Conservation (phyloP, 352 stramenopile genomes). For the Achlya hypogyna region DNA sequence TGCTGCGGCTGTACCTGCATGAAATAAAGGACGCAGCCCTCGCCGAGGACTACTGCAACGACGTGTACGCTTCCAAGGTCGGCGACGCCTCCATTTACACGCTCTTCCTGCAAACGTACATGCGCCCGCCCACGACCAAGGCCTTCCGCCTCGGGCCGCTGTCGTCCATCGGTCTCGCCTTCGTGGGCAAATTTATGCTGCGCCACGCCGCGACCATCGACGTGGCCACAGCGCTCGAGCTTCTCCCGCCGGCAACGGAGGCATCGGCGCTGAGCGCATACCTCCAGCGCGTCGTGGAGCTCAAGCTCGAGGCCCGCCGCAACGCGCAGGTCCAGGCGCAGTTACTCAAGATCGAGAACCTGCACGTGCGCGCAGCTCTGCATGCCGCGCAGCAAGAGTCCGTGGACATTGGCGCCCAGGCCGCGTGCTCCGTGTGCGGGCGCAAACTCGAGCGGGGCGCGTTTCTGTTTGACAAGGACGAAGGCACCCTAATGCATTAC, state of each 20-base stretch:
- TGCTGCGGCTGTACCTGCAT: constrained; percentile 71
- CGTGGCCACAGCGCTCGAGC: constrained; percentile 58
- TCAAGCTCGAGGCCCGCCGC: constrained; percentile 58
- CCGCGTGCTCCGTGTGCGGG: constrained; percentile 57
- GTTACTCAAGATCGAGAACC: constrained; percentile 84
- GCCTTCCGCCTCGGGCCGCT: constrained; percentile 1
- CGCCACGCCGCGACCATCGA: constrained; percentile 77
- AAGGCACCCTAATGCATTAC: constrained; percentile 57
- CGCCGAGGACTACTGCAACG: constrained; percentile 72
- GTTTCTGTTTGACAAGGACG: constrained; percentile 51
- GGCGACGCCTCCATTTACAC: constrained; percentile 78
- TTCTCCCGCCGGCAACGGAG: constrained; percentile 51
- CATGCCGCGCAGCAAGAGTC: constrained; percentile 53
- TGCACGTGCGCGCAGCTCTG: constrained; percentile 60
- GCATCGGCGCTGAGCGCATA: constrained; percentile 42
- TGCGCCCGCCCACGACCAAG: constrained; percentile 31
- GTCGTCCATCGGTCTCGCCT: constrained; percentile 39
- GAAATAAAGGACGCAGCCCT: constrained; percentile 60
- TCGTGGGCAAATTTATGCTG: constrained; percentile 57
- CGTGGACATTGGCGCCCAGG: constrained; percentile 66
- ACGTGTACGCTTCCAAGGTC: constrained; percentile 62
- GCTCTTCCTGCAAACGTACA: constrained; percentile 59
- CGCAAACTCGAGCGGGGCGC: constrained; percentile 61
- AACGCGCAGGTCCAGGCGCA: constrained; percentile 81
- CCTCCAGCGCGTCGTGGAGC: constrained; percentile 65